Evolutionary conservation across 2,329 filamentous ascomycete genomes (phyloP).

Genomic region (Arachnomyces sp.): DNA sequence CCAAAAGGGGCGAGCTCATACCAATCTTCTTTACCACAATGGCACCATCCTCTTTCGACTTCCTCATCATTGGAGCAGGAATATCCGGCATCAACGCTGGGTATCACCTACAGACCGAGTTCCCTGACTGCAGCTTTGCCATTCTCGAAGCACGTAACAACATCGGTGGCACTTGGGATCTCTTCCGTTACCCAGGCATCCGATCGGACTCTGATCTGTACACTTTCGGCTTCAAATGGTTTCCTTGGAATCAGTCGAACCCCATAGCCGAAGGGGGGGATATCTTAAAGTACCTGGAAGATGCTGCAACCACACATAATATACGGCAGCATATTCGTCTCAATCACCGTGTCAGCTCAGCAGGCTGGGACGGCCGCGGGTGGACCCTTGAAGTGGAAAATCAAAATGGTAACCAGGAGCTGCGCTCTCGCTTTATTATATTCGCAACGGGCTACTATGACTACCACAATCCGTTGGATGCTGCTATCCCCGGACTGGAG

Average conservation of each 20-base stretch:
- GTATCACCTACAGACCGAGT: constrained; percentile 57
- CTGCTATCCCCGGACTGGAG: constrained; percentile 59
- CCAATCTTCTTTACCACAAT: no score
- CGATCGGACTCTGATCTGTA: constrained; percentile 56
- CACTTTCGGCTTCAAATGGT: constrained; percentile 61
- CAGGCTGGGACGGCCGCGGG: constrained; percentile 49
- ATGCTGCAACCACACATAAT: constrained; percentile 43
- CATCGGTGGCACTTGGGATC: constrained; percentile 71
- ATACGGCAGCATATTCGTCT: constrained; percentile 52
- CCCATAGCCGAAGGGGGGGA: constrained; percentile 46
- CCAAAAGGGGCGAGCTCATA: no score
- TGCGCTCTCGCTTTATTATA: constrained; percentile 48
- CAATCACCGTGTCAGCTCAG: constrained; percentile 41
- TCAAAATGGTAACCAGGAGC: constrained; percentile 25
- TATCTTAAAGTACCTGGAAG: constrained; percentile 50
- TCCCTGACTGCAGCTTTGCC: constrained; percentile 54
- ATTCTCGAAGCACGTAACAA: constrained; percentile 62
- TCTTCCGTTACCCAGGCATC: constrained; percentile 70
- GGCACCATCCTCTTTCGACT: constrained; percentile 42
- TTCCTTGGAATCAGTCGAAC: constrained; percentile 54
- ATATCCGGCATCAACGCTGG: constrained; percentile 69
- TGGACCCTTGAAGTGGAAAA: constrained; percentile 47
- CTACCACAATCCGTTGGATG: constrained; percentile 56
- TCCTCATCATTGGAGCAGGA: constrained; percentile 64
- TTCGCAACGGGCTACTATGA: constrained; percentile 67